Base-by-base conservation (phyloP, 106 monocot genomes). In the Phalaenopsis equestris region DNA sequence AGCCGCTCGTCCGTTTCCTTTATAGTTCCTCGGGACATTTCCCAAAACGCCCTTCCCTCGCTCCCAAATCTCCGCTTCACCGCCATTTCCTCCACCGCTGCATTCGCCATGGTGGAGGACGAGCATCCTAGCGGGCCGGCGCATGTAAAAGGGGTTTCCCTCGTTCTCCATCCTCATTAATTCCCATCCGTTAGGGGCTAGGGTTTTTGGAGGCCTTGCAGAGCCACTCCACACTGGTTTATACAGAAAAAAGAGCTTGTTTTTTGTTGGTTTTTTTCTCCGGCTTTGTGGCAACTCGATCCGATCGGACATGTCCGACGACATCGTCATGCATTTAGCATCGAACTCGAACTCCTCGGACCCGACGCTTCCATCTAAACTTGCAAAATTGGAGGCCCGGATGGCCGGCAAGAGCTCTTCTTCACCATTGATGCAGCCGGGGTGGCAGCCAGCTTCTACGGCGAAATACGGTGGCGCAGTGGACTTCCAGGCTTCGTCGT, bases 301-400 rank as follows among this genome's bases (percentile, higher is more conserved):
- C 18, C 56, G 78, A 77, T 80, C 75, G 52, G 82, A 65, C 70
- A 94, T 94, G 90, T 82, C 94, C 76, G 94, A 98, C 52, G 97
- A 98, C 72, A 84, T 98, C 39, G 84, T 93, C 82, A 90, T 94
- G 91, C 90, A 94, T 21, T 80, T 94, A 36, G 92, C 94, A 4
- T 94, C 94, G 39, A 98, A 94, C 78, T 99, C 98, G 45, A 99
- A 93, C 79, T 92, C 98, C 12, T 91, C 98, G n/a, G 88, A 93
- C 73, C 86, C 88, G 45, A 87, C 90, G 43, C 84, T 93, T 17
- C 92, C 91, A 15, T 77, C 90, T 41, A 99, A 99, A 87, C 84
- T 99, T 55, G 94, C 98, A 42, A 99, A 99, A 81, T 84, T 99
- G 57, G 98, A 99, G 84, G 98, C 98, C 15, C 83, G 98, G 75